Evolutionary conservation across 441 rosid genomes (phyloP).

Genomic region (Erodium moschatum): DNA sequence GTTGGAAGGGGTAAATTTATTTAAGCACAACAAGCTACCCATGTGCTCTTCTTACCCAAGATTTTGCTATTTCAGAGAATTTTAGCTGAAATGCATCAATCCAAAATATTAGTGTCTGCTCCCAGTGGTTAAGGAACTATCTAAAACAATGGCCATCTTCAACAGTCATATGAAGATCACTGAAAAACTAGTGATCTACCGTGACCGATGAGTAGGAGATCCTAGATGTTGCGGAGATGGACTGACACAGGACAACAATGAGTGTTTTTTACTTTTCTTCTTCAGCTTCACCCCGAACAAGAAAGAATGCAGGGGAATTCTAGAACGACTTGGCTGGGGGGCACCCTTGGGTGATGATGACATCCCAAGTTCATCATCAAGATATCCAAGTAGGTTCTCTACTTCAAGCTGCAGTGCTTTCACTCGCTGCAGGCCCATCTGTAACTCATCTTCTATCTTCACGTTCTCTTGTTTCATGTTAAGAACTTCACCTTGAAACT

Average conservation of each 20-base stretch:
- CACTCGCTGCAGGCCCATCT: constrained; percentile 43
- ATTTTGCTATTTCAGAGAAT: background rate
- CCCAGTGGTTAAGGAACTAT: background rate
- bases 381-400: constrained; percentile 35
- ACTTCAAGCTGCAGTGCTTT: constrained; percentile 37
- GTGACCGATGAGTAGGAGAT: background rate
- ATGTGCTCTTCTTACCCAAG: background rate
- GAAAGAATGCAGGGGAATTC: constrained; percentile 70
- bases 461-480: constrained; percentile 88
- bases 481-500: constrained; percentile 71
- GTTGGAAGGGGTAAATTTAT: background rate
- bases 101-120: background rate
- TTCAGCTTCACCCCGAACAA: constrained; percentile 73
- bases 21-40: background rate
- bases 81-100: background rate
- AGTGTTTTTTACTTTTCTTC: constrained; percentile 37
- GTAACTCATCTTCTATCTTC: constrained; percentile 50
- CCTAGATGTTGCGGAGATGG: background rate
- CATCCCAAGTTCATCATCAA: constrained; percentile 50
- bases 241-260: constrained; percentile 47
- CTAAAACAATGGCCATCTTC: background rate
- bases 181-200: background rate
- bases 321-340: constrained; percentile 24
- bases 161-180: background rate
- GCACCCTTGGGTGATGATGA: constrained; percentile 27